Percentiles rank a stretch among this genome's conserved stretches.
Evolutionary conservation across 2,329 filamentous ascomycete species (phyloP).

Genomic region (Sarocladium oryzae): DNA sequence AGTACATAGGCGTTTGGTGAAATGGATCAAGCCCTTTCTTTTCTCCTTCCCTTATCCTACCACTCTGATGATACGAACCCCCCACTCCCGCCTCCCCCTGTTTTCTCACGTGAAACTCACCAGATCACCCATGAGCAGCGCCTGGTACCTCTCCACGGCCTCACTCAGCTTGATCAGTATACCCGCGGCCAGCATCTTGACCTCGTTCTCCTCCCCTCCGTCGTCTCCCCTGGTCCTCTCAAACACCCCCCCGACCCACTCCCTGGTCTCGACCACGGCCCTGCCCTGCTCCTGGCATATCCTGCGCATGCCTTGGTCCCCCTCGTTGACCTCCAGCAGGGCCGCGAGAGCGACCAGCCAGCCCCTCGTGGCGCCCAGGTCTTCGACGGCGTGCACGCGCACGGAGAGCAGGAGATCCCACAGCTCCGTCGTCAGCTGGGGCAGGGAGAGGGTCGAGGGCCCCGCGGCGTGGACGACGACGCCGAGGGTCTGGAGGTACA

Average conservation of each 20-base stretch:
- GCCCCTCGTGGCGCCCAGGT: conserved; percentile 63
- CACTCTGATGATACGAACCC: too few relatives aligned
- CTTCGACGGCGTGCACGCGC: conserved; percentile 51
- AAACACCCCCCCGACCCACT: conserved; percentile 79
- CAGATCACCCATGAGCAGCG: conserved; percentile 66
- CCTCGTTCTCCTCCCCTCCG: conserved; percentile 65
- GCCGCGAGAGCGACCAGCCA: conserved; percentile 75
- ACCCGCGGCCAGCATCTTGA: conserved; percentile 72
- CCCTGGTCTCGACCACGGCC: conserved; percentile 76
- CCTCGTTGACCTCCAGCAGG: conserved; percentile 73
- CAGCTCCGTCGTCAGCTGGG: conserved; percentile 76
- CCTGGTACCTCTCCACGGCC: conserved; percentile 75
- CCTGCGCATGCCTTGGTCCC: conserved; percentile 51
- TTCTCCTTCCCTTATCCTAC: too few relatives aligned
- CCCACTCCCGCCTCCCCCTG: too few relatives aligned
- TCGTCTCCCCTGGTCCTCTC: conserved; percentile 47
- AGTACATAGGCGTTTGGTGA: not conserved
- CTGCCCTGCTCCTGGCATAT: conserved; percentile 69
- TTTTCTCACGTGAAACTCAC: conserved; percentile 29
- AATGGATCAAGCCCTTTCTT: not conserved
- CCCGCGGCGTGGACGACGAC: conserved; percentile 79
- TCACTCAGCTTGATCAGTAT: conserved; percentile 74
- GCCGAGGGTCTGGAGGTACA: conserved; percentile 81
- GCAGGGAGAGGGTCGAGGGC: conserved; percentile 67
- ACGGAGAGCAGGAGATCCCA: conserved; percentile 75